Evolutionary conservation across 257 asterid genomes (phyloP).

Genomic region (Penstemon newberryi): DNA sequence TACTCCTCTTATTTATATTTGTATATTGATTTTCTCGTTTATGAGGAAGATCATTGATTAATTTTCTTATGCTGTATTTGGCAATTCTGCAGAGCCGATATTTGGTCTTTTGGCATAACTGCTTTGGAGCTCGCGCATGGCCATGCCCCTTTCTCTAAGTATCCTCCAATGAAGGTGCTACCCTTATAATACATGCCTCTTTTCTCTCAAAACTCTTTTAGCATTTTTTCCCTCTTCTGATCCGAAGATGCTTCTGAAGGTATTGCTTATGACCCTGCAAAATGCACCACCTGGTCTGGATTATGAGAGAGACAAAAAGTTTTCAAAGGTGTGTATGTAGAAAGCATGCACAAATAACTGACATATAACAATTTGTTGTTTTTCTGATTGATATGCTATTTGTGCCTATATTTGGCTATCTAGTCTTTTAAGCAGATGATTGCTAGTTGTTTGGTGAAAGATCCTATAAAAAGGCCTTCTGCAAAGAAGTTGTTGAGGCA

Average conservation of each 20-base stretch:
- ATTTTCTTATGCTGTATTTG: conserved; percentile 24
- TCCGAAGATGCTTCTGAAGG: conserved; percentile 47
- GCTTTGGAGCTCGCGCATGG: conserved; percentile 99
- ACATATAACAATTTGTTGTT: conserved; percentile 6
- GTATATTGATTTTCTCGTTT: conserved; percentile 4
- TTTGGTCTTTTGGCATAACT: conserved; percentile 99
- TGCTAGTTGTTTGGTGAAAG: conserved; percentile 97
- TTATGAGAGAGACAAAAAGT: conserved; percentile 90
- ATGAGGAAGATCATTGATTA: not conserved
- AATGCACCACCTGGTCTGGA: conserved; percentile 99
- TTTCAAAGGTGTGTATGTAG: conserved; percentile 68
- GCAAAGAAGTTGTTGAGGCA: conserved; percentile 84
- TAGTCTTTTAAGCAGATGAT: conserved; percentile 97
- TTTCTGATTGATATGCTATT: conserved; percentile 19
- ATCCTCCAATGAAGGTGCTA: conserved; percentile 97
- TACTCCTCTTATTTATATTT: conserved; percentile 21
- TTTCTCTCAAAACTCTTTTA: conserved; percentile 16
- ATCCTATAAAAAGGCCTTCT: conserved; percentile 92
- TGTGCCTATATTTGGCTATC: conserved; percentile 34
- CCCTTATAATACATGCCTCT: conserved; percentile 11
- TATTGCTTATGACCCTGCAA: conserved; percentile 96
- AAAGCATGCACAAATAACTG: conserved; percentile 8
- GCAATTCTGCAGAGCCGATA: conserved; percentile 72
- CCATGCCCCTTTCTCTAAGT: conserved; percentile 99
- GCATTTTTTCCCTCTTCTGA: not conserved